phyloP scores from a whole-genome alignment of 805 yeast species.

The Yamadazyma phyllophila region DNA sequence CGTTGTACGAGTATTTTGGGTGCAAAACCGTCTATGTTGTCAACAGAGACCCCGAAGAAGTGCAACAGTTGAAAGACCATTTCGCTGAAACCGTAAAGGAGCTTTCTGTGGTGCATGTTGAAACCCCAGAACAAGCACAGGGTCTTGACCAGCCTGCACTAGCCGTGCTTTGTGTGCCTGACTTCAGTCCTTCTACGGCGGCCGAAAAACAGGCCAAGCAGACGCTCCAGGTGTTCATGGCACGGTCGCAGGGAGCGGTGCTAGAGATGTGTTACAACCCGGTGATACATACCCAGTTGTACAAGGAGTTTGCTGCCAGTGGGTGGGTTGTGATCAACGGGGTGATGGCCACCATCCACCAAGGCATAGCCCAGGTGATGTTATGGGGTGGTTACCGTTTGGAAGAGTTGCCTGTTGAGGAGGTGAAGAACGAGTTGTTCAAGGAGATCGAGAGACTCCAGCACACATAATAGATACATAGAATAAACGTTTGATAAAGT shows the following conservation, averaged over 20 bases:
- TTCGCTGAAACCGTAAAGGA: constrained; percentile 22
- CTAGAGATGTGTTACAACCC: constrained; percentile 38
- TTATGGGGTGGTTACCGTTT: constrained; percentile 30
- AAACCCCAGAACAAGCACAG: constrained; percentile 23
- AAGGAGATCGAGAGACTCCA: not conserved
- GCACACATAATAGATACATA: no score
- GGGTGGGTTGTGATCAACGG: constrained; percentile 32
- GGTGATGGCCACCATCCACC: constrained; percentile 30
- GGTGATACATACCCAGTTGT: constrained; percentile 22
- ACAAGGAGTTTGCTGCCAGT: constrained; percentile 19
- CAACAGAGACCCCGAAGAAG: constrained; percentile 27
- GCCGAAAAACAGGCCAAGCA: constrained; percentile 24
- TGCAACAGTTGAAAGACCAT: constrained; percentile 17
- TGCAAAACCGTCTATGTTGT: constrained; percentile 27
- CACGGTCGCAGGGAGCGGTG: constrained; percentile 23
- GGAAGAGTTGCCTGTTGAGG: constrained; percentile 23
- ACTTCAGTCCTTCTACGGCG: constrained; percentile 21
- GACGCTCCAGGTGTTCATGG: constrained; percentile 26
- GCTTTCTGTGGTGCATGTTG: constrained; percentile 25
- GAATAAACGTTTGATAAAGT: no score
- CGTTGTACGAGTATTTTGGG: constrained; percentile 23
- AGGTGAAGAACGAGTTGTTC: constrained; percentile 19
- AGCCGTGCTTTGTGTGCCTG: constrained; percentile 29
- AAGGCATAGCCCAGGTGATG: constrained; percentile 29
- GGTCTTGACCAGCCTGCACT: constrained; percentile 18